A percentile compares a stretch with the other conserved stretches of the same genome.
Evolutionary conservation across 2,329 filamentous ascomycete species (phyloP).

Genomic region (Tolypocladium album): DNA sequence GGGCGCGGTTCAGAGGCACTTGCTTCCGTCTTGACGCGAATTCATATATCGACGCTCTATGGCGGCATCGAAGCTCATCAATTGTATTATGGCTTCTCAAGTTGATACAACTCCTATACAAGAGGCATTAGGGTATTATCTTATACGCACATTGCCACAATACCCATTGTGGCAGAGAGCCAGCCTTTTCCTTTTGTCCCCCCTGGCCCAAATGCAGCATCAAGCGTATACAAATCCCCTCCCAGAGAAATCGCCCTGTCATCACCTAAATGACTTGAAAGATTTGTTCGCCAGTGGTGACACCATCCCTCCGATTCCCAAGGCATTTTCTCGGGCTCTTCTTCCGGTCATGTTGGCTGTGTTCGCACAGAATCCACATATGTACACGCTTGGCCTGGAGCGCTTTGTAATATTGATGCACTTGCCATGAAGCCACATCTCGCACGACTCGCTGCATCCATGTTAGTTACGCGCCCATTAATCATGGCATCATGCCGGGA

Average conservation of each 20-base stretch:
- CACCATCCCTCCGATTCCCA: constrained; percentile 15
- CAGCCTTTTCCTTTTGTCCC: constrained; percentile 7
- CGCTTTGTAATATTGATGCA: constrained; percentile 49
- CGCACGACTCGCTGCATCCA: constrained; percentile 45
- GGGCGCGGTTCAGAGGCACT: too few species aligned
- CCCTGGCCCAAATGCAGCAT: neutral
- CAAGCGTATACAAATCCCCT: neutral
- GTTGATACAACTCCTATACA: neutral
- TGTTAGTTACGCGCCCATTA: neutral
- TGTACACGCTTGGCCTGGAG: constrained; percentile 49
- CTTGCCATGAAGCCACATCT: constrained; percentile 53
- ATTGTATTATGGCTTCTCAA: neutral
- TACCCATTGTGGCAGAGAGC: constrained; percentile 10
- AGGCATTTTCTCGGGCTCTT: constrained; percentile 33
- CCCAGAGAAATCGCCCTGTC: neutral
- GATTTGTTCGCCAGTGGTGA: constrained; percentile 32
- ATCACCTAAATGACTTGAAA: constrained; percentile 30
- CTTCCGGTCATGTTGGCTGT: constrained; percentile 43
- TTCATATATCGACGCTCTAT: neutral
- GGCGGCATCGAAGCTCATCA: neutral
- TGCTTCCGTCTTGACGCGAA: too few species aligned
- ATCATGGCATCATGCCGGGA: too few species aligned
- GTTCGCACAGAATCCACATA: constrained; percentile 53
- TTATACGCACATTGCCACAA: constrained; percentile 4
- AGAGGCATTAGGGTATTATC: neutral